Evolutionary conservation across 441 rosid species (phyloP), one percentile per base, ranked within the genome.

Genomic region (Geranium incanum): DNA sequence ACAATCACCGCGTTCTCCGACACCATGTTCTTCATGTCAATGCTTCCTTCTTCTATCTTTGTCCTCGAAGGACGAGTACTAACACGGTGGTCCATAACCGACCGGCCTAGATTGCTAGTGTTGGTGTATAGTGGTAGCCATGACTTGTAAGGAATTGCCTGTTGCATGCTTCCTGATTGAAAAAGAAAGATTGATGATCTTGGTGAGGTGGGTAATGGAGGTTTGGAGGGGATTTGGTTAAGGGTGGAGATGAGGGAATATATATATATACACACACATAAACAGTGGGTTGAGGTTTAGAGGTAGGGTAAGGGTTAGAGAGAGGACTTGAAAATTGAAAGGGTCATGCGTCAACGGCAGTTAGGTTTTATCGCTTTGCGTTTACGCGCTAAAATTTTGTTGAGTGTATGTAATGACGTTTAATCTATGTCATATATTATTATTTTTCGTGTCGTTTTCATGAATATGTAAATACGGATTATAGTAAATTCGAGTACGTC

Each of bases 1-100:
- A 89, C 93, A 36, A 93, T 86, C 64, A 91, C 86, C 0, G 98
- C 93, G 78, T 87, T 91, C 79, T 87, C 96, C 15, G 78, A 80
- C 16, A 91, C 87, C 73, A 89, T 67, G 18, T 74, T 72, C 36
- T 70, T 70, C 79, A 85, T 68, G 41, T 75, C 73, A 59, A 68
- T 70, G 52, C 63, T 5, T 5, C 16, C 63, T 67, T 66, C 15
- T 16, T 52, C 59, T 16, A 0, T 52, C 18, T 39, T 8, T 8
- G 45, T 39, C 45, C 45, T 39, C 45, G 33, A 28, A 28, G 33
- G 33, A 28, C 33, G 0, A 2, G 45, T 39, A 48, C 55, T 12
- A 12, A 48, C 55, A 48, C n/a, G 15, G 55, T 48, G 12, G 12
- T 9, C n/a, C 55, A 11, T 11, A 7, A 15, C n/a, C 55, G 55